Base-by-base conservation (phyloP, 2,329 filamentous ascomycete species). In the Exophiala xenobiotica region DNA sequence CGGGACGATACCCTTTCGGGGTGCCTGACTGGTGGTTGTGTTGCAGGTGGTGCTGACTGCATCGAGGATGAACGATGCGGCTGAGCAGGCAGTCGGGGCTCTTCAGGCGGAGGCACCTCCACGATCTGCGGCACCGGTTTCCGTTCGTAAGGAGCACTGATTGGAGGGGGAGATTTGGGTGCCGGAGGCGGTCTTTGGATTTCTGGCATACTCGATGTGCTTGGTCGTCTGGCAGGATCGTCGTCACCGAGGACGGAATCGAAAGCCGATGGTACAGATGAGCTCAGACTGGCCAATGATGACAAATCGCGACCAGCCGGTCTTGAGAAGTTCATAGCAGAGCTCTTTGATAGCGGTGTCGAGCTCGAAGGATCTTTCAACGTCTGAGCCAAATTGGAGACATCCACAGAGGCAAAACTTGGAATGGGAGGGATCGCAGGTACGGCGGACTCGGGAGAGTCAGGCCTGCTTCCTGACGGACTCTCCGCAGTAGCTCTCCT, bases 131-230 rank as follows among this genome's bases (percentile, higher is more conserved):
- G 80, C 11, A 82, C 70, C 18, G 65, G 64, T 56, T 70, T 68
- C 53, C 70, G 65, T 45, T 77, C 74, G 9, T 76, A 71, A 26
- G 79, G 74, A 47, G 76, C 66, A 24, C 75, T 80, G 6, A 79
- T 80, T 22, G 78, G 73, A 4, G 78, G 80, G 57, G 80, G 81
- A 8, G 76, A 77, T 45, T 75, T 77, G 56, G 79, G 76, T 14
- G 77, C 72, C 3, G 80, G 82, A 50, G 81, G 77, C 63, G 81
- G 81, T 49, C 75, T 69, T 48, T 72, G 73, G 31, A 53, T 44
- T 18, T 61, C 59, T 11, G 67, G 65, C 56, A 70, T 74, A 57
- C 67, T 68, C 55, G 68, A 62, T 20, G 63, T 57, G 55, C 62
- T 67, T 18, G 60, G 63, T 59, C 60, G 67, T 42, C 60, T 64